A percentile compares a stretch with the other conserved stretches of the same genome.
Evolutionary conservation across 1,139 yeast genomes (phyloP).

Genomic region (Kodamaea ohmeri): DNA sequence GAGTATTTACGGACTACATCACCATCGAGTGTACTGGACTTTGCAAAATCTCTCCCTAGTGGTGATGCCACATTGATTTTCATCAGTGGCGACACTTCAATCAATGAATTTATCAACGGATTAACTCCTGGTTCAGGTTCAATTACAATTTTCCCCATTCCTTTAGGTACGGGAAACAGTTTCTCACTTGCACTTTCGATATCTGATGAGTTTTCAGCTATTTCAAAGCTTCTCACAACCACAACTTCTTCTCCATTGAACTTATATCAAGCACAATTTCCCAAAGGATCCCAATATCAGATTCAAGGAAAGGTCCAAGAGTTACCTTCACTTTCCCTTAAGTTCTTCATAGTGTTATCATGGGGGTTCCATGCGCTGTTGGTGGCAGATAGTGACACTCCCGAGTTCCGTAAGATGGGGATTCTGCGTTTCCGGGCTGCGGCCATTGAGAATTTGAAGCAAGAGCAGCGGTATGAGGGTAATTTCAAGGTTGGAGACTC

Average conservation of each 20-base stretch:
- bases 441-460: slow-evolving; percentile 51
- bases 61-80: slow-evolving; percentile 47
- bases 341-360: slow-evolving; percentile 68
- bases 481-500: slow-evolving; percentile 18
- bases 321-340: slow-evolving; percentile 24
- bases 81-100: slow-evolving; percentile 84
- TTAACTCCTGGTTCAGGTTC: slow-evolving; percentile 21
- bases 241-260: slow-evolving; percentile 39
- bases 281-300: slow-evolving; percentile 38
- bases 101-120: slow-evolving; percentile 70
- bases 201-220: slow-evolving; percentile 32
- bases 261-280: slow-evolving; percentile 54
- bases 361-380: slow-evolving; percentile 87
- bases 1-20: slow-evolving; percentile 40
- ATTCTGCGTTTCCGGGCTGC: slow-evolving; percentile 67
- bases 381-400: slow-evolving; percentile 75
- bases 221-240: slow-evolving; percentile 41
- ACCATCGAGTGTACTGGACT: slow-evolving; percentile 29
- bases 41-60: slow-evolving; percentile 16
- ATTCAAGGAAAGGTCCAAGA: slow-evolving; percentile 21
- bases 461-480: slow-evolving; percentile 53
- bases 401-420: slow-evolving; percentile 64
- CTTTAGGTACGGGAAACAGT: slow-evolving; percentile 89
- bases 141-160: slow-evolving; percentile 50
- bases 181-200: slow-evolving; percentile 61